Percentiles rank a stretch among this genome's conserved stretches.
Conservation (phyloP, 2,329 filamentous ascomycete genomes). For the Aspergillus niger region DNA sequence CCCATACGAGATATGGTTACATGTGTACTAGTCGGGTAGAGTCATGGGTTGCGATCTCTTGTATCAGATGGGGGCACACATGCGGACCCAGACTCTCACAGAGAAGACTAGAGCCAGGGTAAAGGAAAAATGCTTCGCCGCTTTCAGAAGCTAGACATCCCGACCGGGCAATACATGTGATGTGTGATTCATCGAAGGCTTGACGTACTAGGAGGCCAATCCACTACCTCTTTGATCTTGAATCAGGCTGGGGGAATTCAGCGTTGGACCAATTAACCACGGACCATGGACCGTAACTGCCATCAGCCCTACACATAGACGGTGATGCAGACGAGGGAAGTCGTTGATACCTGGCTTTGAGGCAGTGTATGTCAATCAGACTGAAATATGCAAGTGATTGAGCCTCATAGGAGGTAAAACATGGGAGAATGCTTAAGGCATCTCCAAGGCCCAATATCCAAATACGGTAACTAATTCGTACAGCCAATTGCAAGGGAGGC, state of each 20-base stretch:
- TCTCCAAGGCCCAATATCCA: background rate
- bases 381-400: constrained; percentile 11
- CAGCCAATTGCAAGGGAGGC: background rate
- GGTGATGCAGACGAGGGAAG: background rate
- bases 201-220: background rate
- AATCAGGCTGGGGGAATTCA: background rate
- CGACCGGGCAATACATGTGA: constrained; percentile 4
- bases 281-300: background rate
- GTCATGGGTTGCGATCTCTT: background rate
- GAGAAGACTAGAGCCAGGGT: background rate
- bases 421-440: background rate
- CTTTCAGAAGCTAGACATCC: constrained; percentile 4
- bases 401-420: constrained; percentile 12
- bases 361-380: background rate
- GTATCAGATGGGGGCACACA: background rate
- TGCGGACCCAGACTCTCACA: constrained; percentile 1
- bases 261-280: background rate
- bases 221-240: background rate
- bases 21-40: constrained; percentile 7
- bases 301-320: constrained; percentile 16
- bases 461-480: background rate
- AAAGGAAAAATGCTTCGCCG: background rate
- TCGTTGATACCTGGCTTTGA: background rate
- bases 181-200: background rate
- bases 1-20: constrained; percentile 24